Conservation (phyloP, 2,329 filamentous ascomycete genomes). For the Pseudopithomyces chartarum region DNA sequence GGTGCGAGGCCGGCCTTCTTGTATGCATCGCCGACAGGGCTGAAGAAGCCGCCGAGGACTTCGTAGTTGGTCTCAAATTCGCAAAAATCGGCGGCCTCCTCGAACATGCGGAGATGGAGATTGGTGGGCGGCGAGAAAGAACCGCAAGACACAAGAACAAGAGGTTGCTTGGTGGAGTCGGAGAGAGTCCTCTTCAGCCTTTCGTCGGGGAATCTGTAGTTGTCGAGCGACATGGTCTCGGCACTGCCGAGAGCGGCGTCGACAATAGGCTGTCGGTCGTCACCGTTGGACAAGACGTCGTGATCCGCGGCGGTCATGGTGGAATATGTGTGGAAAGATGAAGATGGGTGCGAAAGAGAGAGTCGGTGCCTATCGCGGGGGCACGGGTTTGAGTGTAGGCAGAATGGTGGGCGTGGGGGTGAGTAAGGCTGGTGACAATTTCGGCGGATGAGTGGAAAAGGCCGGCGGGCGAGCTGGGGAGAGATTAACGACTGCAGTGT, state of each 20-base stretch:
- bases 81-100: slow-evolving; percentile 81
- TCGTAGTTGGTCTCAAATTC: slow-evolving; percentile 75
- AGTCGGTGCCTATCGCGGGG: slow-evolving; percentile 3
- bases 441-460: not conserved
- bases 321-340: slow-evolving; percentile 7
- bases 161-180: slow-evolving; percentile 62
- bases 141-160: slow-evolving; percentile 72
- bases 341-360: slow-evolving; percentile 8
- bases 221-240: slow-evolving; percentile 44
- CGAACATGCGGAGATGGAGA: slow-evolving; percentile 84
- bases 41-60: slow-evolving; percentile 83
- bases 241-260: slow-evolving; percentile 31
- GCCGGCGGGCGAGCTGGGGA: not conserved
- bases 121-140: slow-evolving; percentile 77
- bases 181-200: slow-evolving; percentile 63
- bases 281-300: slow-evolving; percentile 21
- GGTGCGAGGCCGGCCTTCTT: slow-evolving; percentile 80
- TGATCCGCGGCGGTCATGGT: slow-evolving; percentile 31
- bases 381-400: not conserved
- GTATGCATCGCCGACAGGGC: slow-evolving; percentile 76
- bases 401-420: slow-evolving; percentile 2
- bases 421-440: not conserved
- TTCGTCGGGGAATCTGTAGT: slow-evolving; percentile 66
- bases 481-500: not conserved
- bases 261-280: slow-evolving; percentile 15